phyloP scores from a whole-genome alignment of 2,329 filamentous ascomycete genomes.

The Trichoderma pleuroti region DNA sequence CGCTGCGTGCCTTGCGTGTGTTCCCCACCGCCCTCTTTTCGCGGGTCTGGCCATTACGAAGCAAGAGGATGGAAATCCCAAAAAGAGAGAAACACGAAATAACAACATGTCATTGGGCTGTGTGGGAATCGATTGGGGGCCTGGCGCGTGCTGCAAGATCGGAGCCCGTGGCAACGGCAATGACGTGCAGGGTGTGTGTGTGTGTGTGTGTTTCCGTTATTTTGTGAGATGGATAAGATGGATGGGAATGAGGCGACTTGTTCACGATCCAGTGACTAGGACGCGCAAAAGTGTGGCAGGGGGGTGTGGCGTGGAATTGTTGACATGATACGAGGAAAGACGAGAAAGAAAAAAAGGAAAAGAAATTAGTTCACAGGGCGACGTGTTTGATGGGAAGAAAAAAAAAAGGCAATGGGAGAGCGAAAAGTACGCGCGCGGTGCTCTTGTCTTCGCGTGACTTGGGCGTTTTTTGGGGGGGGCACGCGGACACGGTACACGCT shows the following conservation, averaged over 20 bases:
- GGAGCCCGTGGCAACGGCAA: background rate
- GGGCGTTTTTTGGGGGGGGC: background rate
- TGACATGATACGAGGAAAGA: background rate
- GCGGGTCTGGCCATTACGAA: background rate
- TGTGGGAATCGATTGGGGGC: background rate
- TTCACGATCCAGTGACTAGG: background rate
- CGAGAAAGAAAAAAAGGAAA: background rate
- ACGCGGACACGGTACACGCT: conserved; percentile 12
- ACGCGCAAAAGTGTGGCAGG: background rate
- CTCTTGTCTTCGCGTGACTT: background rate
- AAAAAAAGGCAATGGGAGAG: background rate
- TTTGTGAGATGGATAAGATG: background rate
- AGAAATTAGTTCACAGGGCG: background rate
- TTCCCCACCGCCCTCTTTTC: background rate
- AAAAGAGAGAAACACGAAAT: background rate
- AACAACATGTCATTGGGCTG: background rate
- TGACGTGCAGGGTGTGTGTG: background rate
- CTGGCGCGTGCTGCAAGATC: conserved; percentile 4
- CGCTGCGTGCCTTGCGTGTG: background rate
- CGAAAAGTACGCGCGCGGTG: background rate
- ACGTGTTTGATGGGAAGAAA: background rate
- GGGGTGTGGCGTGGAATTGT: background rate
- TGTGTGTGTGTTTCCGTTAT: background rate
- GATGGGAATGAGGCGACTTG: background rate
- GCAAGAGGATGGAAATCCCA: background rate